Base-by-base conservation (phyloP, 495 filamentous ascomycete genomes). In the Trichoderma asperelloides region DNA sequence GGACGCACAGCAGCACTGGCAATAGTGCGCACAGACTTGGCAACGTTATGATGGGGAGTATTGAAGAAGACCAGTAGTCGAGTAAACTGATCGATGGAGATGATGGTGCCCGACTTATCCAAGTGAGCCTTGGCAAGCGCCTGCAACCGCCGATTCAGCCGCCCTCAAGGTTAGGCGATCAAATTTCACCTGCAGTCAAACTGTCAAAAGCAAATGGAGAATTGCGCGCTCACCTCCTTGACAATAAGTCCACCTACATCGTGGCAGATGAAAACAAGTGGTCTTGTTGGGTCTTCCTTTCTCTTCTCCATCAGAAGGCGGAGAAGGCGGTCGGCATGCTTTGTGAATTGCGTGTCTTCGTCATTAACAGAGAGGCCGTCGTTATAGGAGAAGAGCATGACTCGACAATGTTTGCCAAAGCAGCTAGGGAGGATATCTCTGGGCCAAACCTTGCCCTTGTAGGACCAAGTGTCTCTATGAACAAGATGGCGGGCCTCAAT, bases 371-470 rank as follows among this genome's bases (percentile, higher is more conserved):
- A 27, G 16, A 60, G 55, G 7, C 55, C 55, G 16, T 60, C 55
- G n/a, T 60, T 60, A 8, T 30, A 60, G 27, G 55, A 60, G 55
- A 60, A 60, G 55, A 60, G 55, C 55, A 60, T 60, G 55, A 60
- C 55, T 1, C 55, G 55, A 16, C 55, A 60, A 13, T 12, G 13
- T 25, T 60, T 60, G 8, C 13, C 7, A 6, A 13, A 60, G 27
- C 55, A 60, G 55, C 55, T 60, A 6, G 55, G 55, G 7, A 60
- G 55, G 21, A 60, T 30, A 30, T 60, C 55, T 12, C 55, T 60
- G 9, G 27, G 55, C 55, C 55, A 60, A 1, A 60, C 4, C 21
- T 30, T 60, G 55, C 27, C 16, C 13, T 8, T 2, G 23, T 28
- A 9, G 12, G 23, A 28, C 55, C 55, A 60, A 3, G 55, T 60